A percentile compares a stretch with the other conserved stretches of the same genome.
Evolutionary conservation across 164 flowering plant species (phyloP).

Genomic region (Vitis labrusca): DNA sequence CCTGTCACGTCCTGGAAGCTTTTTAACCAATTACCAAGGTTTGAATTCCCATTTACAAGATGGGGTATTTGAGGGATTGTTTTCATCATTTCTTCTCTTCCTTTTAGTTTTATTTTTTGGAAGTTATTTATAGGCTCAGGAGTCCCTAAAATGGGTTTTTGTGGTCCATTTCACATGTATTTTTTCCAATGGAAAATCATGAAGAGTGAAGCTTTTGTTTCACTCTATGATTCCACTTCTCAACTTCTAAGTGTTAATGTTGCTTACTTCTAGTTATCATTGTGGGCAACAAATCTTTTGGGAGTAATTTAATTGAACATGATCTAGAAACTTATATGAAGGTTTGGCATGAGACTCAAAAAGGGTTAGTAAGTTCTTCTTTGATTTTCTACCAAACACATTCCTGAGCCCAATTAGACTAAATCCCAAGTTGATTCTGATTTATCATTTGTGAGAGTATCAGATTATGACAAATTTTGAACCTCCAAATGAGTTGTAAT

Average conservation of each 20-base stretch:
- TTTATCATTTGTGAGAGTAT: no score
- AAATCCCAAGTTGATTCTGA: no score
- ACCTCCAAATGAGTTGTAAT: neutral
- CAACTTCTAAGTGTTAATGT: neutral
- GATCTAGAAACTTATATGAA: neutral
- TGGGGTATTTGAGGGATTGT: no score
- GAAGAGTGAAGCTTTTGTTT: neutral
- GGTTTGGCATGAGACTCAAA: neutral
- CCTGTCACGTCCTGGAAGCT: constrained; percentile 16
- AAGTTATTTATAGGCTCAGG: neutral
- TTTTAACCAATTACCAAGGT: constrained; percentile 39
- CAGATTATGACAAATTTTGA: no score
- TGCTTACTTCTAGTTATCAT: neutral
- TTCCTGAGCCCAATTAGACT: neutral
- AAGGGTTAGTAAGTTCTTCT: neutral
- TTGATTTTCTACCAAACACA: neutral
- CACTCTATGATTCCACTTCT: no score
- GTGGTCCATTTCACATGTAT: neutral
- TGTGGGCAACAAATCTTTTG: neutral
- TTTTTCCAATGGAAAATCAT: neutral
- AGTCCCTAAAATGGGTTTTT: neutral
- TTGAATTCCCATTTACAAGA: neutral
- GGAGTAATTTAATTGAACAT: neutral
- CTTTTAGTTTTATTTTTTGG: neutral
- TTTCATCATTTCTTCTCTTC: neutral